Conservation (phyloP, 352 stramenopile genomes). For the Blastocystis sp. region DNA sequence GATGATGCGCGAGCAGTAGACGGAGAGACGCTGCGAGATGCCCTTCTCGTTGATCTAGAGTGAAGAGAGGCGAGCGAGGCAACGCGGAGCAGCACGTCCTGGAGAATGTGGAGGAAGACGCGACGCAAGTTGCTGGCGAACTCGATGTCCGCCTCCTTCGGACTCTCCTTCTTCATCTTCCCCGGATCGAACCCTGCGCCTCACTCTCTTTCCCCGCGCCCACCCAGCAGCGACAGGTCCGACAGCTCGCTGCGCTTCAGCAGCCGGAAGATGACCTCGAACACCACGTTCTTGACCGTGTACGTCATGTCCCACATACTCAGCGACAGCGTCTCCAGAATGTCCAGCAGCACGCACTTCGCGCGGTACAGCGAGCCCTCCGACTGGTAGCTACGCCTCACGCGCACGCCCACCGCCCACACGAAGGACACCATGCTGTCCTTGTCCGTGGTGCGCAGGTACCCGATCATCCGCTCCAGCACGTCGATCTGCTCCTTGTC, state of each 20-base stretch:
- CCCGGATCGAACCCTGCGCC: slow-evolving; percentile 41
- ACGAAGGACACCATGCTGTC: slow-evolving; percentile 67
- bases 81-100: slow-evolving; percentile 35
- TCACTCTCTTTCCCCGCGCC: not conserved
- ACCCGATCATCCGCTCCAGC: slow-evolving; percentile 66
- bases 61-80: not conserved
- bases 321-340: slow-evolving; percentile 17
- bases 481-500: slow-evolving; percentile 68
- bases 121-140: slow-evolving; percentile 41
- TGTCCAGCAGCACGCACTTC: slow-evolving; percentile 61
- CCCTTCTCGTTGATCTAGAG: slow-evolving; percentile 64
- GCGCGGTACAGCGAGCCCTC: slow-evolving; percentile 35
- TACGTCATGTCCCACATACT: slow-evolving; percentile 64
- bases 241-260: slow-evolving; percentile 57
- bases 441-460: slow-evolving; percentile 64
- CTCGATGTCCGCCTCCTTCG: slow-evolving; percentile 51
- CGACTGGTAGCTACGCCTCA: slow-evolving; percentile 41
- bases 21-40: slow-evolving; percentile 58
- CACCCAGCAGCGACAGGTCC: slow-evolving; percentile 53
- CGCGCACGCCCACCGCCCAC: not conserved
- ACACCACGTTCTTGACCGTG: slow-evolving; percentile 68
- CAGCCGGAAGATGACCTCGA: slow-evolving; percentile 69
- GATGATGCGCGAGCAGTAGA: slow-evolving; percentile 67
- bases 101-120: slow-evolving; percentile 65
- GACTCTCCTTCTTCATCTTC: not conserved